Percentiles rank a stretch among this genome's conserved stretches.
phyloP scores from a whole-genome alignment of 208 protist genomes.

The Plasmodiophora brassicae region DNA sequence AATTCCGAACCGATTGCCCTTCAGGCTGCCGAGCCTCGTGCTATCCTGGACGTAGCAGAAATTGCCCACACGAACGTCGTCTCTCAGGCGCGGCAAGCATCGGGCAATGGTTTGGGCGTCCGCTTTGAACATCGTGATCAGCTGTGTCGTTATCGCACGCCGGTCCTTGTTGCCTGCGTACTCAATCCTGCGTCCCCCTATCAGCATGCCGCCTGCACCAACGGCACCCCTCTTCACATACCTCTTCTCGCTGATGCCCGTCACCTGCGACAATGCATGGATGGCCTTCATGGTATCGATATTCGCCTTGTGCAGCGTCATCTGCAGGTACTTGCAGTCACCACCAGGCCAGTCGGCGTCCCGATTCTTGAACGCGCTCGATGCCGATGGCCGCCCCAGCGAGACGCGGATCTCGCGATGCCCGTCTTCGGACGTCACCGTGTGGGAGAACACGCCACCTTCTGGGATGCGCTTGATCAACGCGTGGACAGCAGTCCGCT shows the following conservation, averaged over 20 bases:
- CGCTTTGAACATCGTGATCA: background rate
- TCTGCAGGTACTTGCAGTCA: slow-evolving; percentile 16
- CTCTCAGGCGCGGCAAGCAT: background rate
- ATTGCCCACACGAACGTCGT: slow-evolving; percentile 29
- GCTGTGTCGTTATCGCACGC: slow-evolving; percentile 8
- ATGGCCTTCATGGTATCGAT: slow-evolving; percentile 17
- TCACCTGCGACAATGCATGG: background rate
- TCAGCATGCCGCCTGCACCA: too few species aligned
- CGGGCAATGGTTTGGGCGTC: background rate
- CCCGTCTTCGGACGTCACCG: background rate
- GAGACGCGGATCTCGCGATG: background rate
- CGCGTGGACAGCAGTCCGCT: background rate
- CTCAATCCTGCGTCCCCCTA: too few species aligned
- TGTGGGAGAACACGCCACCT: background rate
- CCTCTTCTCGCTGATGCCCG: background rate
- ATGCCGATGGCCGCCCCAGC: background rate
- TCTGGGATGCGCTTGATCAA: background rate
- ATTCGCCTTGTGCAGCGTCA: background rate
- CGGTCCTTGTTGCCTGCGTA: slow-evolving; percentile 33
- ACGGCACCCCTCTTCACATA: too few species aligned
- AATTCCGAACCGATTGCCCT: background rate
- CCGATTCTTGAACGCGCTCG: background rate
- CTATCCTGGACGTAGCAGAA: slow-evolving; percentile 5
- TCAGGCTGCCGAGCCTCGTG: background rate
- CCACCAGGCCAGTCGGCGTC: background rate